Evolutionary conservation across 2,329 filamentous ascomycete genomes (phyloP).

Genomic region (Colletotrichum musae): DNA sequence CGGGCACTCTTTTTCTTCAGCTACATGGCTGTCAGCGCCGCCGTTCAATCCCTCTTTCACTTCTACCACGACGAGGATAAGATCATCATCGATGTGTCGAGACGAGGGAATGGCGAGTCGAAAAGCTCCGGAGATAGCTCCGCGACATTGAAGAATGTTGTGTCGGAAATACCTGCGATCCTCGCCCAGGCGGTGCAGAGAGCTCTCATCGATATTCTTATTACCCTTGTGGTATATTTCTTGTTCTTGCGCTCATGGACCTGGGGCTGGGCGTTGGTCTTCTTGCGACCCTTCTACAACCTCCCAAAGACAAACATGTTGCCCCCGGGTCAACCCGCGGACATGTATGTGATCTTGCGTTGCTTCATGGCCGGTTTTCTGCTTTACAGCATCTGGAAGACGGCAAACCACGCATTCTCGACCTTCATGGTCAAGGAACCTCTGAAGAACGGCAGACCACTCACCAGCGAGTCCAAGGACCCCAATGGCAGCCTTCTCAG

Average conservation of each 20-base stretch:
- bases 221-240: conserved; percentile 73
- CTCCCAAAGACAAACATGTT: conserved; percentile 80
- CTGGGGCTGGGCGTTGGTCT: conserved; percentile 79
- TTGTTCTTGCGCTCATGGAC: conserved; percentile 72
- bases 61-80: conserved; percentile 81
- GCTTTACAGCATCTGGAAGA: conserved; percentile 81
- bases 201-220: conserved; percentile 56
- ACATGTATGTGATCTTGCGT: conserved; percentile 67
- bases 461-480: conserved; percentile 89
- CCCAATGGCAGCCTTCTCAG: conserved; percentile 91
- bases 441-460: conserved; percentile 85
- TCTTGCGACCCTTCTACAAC: conserved; percentile 81
- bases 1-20: conserved; percentile 84
- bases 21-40: conserved; percentile 77
- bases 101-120: conserved; percentile 43
- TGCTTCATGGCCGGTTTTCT: conserved; percentile 75
- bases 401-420: conserved; percentile 83
- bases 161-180: conserved; percentile 57
- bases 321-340: conserved; percentile 70
- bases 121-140: conserved; percentile 28
- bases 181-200: conserved; percentile 56
- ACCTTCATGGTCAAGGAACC: conserved; percentile 86
- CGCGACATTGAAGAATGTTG: conserved; percentile 52
- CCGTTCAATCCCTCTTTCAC: conserved; percentile 79
- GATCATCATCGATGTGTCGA: conserved; percentile 64